These are phyloP conservation scores for Luvunga scandens DNA, from an alignment of 345 rosid species.

Conservation along the genomic window DNA sequence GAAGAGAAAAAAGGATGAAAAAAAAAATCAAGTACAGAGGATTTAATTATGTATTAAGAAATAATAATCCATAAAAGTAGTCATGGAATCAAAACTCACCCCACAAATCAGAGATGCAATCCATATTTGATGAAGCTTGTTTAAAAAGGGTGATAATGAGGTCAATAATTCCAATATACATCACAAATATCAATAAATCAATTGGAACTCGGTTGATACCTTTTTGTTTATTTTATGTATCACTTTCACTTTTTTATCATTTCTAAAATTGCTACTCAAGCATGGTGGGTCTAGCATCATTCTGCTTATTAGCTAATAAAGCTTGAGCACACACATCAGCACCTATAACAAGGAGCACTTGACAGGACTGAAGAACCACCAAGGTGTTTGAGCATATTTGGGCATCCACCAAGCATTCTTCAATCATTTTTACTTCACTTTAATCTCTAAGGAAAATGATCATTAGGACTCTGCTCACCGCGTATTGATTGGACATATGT, in stretches of 20 bases:
- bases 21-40: neutral
- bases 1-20: too few relatives aligned
- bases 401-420: neutral
- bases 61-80: neutral
- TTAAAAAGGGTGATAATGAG: neutral
- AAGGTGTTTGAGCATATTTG: neutral
- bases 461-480: slow-evolving; percentile 37
- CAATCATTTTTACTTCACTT: neutral
- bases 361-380: neutral
- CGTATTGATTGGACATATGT: slow-evolving; percentile 69
- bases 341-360: neutral
- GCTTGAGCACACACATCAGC: neutral
- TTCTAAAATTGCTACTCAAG: neutral
- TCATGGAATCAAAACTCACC: neutral
- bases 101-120: neutral
- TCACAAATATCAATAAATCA: neutral
- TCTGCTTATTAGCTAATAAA: neutral
- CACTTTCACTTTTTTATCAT: neutral
- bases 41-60: neutral
- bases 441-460: neutral
- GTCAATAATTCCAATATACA: neutral
- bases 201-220: neutral
- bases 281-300: neutral
- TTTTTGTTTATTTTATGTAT: neutral
- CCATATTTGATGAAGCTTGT: neutral